A percentile compares a stretch with the other conserved stretches of the same genome.
These are phyloP conservation scores for Gaeumannomyces tritici DNA, from an alignment of 2,329 filamentous ascomycete species.

Conservation along the genomic window DNA sequence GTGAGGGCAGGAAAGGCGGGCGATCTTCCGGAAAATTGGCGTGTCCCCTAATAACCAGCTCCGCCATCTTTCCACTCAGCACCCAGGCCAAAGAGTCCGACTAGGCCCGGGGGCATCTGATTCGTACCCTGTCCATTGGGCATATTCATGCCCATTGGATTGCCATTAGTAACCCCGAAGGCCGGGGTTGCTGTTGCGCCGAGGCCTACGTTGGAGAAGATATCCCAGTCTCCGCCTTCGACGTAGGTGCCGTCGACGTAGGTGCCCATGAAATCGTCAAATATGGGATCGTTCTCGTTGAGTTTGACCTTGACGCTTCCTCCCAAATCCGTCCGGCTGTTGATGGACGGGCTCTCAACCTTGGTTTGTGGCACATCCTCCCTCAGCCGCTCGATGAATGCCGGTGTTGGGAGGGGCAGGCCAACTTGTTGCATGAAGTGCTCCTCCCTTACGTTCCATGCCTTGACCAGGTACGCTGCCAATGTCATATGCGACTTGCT, in stretches of 20 bases:
- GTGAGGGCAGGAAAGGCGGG: not conserved
- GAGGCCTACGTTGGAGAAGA: slow-evolving; percentile 22
- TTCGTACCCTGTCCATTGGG: not conserved
- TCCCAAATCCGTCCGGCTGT: not conserved
- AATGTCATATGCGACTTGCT: slow-evolving; percentile 33
- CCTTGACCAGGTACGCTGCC: slow-evolving; percentile 38
- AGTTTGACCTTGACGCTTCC: not conserved
- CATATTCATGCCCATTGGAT: not conserved
- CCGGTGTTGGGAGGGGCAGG: slow-evolving; percentile 28
- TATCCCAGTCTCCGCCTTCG: slow-evolving; percentile 36
- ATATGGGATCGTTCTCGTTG: slow-evolving; percentile 12
- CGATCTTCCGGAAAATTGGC: not conserved
- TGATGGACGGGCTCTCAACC: slow-evolving; percentile 14
- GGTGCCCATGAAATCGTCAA: slow-evolving; percentile 34
- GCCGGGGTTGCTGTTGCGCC: too few relatives aligned
- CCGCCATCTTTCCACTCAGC: not conserved
- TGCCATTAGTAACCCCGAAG: not conserved
- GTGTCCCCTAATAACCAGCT: not conserved
- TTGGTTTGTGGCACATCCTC: slow-evolving; percentile 26
- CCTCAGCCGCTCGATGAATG: slow-evolving; percentile 35
- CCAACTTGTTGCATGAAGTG: slow-evolving; percentile 20
- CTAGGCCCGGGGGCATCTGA: not conserved
- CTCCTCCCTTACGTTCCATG: slow-evolving; percentile 41
- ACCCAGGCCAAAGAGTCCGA: not conserved
- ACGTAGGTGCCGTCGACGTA: slow-evolving; percentile 36